These are phyloP conservation scores for Hypoxylon sp. DNA, from an alignment of 2,329 filamentous ascomycete genomes.

Conservation along the genomic window DNA sequence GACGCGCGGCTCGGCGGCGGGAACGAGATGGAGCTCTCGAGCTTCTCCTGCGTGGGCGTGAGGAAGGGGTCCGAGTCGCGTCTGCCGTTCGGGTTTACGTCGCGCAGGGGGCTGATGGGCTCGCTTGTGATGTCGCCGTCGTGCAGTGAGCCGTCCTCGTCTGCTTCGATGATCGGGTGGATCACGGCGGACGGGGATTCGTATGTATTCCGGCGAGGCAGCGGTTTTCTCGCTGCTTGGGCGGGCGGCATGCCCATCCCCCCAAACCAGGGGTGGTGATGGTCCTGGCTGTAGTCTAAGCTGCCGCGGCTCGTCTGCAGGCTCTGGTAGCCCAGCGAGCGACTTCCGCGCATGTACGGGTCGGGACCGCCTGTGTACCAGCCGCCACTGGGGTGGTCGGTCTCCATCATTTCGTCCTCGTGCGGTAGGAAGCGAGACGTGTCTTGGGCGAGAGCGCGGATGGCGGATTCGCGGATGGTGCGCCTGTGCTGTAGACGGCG, in stretches of 20 bases:
- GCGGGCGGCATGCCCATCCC: slow-evolving; percentile 34
- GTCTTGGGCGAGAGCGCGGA: slow-evolving; percentile 64
- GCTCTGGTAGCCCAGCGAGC: slow-evolving; percentile 64
- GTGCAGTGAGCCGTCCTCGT: slow-evolving; percentile 60
- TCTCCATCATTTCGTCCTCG: slow-evolving; percentile 62
- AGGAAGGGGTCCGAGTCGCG: slow-evolving; percentile 63
- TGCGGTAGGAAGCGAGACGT: slow-evolving; percentile 59
- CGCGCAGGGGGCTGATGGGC: slow-evolving; percentile 43
- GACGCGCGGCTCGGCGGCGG: slow-evolving; percentile 53
- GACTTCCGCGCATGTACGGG: slow-evolving; percentile 56
- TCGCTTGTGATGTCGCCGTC: slow-evolving; percentile 54
- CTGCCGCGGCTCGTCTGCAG: slow-evolving; percentile 54
- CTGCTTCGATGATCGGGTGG: slow-evolving; percentile 70
- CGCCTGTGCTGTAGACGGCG: slow-evolving; percentile 58
- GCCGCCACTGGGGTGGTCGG: slow-evolving; percentile 50
- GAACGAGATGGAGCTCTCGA: slow-evolving; percentile 44
- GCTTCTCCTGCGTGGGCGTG: slow-evolving; percentile 55
- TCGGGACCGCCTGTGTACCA: slow-evolving; percentile 63
- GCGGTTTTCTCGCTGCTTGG: slow-evolving; percentile 48
- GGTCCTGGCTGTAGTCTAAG: slow-evolving; percentile 45
- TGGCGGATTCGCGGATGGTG: slow-evolving; percentile 58
- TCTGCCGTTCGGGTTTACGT: slow-evolving; percentile 41
- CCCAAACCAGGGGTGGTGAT: slow-evolving; percentile 48
- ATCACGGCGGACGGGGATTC: slow-evolving; percentile 54
- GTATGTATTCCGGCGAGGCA: slow-evolving; percentile 49